A percentile compares a stretch with the other conserved stretches of the same genome.
Conservation (phyloP, 371 early-diverging fungal species). For the Apophysomyces elegans region DNA sequence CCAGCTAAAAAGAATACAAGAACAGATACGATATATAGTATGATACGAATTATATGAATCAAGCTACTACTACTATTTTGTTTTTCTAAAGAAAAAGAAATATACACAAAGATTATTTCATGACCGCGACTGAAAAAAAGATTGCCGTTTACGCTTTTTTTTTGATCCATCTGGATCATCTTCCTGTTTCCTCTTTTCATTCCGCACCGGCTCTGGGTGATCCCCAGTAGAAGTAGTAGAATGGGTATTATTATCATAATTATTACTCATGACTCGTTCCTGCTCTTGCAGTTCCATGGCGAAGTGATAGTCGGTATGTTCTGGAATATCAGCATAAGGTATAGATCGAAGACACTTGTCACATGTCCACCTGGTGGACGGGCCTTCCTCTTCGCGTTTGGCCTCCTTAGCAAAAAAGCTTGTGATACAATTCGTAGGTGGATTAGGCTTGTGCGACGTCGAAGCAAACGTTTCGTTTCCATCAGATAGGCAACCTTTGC, state of each 20-base stretch:
- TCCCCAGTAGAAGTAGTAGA: no score
- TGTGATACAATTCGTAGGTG: constrained; percentile 9
- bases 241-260: no score
- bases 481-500: constrained; percentile 11
- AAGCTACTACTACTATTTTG: no score
- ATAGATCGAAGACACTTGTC: constrained; percentile 43
- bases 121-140: background rate
- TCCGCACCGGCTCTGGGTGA: background rate
- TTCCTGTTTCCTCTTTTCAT: background rate
- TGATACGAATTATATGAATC: no score
- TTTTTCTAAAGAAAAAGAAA: no score
- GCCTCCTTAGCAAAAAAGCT: constrained; percentile 7
- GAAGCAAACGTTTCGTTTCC: background rate
- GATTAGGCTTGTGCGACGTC: background rate
- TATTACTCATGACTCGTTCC: constrained; percentile 1
- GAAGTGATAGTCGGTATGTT: constrained; percentile 60
- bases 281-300: constrained; percentile 38
- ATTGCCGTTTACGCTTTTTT: background rate
- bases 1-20: no score
- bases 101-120: no score
- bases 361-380: constrained; percentile 26
- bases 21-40: no score
- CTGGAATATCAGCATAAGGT: constrained; percentile 25
- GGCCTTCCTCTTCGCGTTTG: background rate
- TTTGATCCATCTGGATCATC: background rate